Percentiles rank a stretch among this genome's conserved stretches.
Conservation (phyloP, 2,329 filamentous ascomycete genomes). For the Arthrinium phaeospermum region DNA sequence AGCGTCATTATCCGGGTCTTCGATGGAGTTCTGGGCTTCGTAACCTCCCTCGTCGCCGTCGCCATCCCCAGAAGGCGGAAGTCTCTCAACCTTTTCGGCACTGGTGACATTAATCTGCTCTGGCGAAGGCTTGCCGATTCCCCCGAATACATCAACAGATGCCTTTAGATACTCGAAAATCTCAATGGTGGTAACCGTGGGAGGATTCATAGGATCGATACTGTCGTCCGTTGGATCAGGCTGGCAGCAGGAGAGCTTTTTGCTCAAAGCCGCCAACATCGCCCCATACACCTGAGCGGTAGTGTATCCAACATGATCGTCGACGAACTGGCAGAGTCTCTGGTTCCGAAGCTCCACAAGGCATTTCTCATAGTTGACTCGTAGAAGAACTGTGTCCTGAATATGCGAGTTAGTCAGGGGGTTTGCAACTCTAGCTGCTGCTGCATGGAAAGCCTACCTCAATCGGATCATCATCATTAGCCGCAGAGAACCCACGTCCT, state of each 20-base stretch:
- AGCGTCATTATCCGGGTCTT: slow-evolving; percentile 42
- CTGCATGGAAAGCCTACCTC: slow-evolving; percentile 18
- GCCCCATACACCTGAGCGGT: slow-evolving; percentile 81
- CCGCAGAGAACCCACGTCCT: slow-evolving; percentile 40
- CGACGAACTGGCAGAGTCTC: slow-evolving; percentile 74
- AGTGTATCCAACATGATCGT: slow-evolving; percentile 71
- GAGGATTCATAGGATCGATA: slow-evolving; percentile 40
- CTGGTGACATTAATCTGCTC: slow-evolving; percentile 49
- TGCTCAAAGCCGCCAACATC: slow-evolving; percentile 73
- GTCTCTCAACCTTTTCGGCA: slow-evolving; percentile 52
- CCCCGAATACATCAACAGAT: slow-evolving; percentile 57
- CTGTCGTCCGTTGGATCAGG: slow-evolving; percentile 53
- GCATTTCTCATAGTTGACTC: slow-evolving; percentile 85
- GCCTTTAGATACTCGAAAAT: slow-evolving; percentile 61
- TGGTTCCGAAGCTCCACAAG: slow-evolving; percentile 82
- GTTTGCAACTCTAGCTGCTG: not conserved
- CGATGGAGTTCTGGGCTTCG: slow-evolving; percentile 34
- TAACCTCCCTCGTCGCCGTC: slow-evolving; percentile 31
- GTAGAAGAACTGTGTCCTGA: slow-evolving; percentile 74
- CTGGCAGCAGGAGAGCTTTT: slow-evolving; percentile 71
- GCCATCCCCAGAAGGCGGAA: slow-evolving; percentile 36
- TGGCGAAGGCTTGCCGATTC: slow-evolving; percentile 61
- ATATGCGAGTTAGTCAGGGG: slow-evolving; percentile 33
- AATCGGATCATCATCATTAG: not conserved
- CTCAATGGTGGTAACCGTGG: slow-evolving; percentile 58